These are phyloP conservation scores for Ophiobolus disseminans DNA, from an alignment of 2,329 filamentous ascomycete genomes.

Conservation along the genomic window DNA sequence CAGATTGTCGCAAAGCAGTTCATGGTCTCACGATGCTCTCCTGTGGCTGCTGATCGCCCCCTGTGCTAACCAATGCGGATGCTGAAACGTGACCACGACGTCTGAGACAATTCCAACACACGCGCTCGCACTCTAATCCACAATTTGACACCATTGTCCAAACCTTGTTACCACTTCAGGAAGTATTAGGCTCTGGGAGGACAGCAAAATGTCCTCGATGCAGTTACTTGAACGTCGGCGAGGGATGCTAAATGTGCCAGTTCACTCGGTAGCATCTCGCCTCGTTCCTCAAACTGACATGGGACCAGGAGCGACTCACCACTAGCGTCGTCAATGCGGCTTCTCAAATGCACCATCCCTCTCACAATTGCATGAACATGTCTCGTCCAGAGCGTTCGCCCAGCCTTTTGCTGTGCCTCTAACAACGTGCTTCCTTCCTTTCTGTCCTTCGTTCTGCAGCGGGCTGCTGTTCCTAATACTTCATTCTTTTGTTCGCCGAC, in stretches of 20 bases:
- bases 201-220: constrained; percentile 22
- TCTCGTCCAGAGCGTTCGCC: constrained; percentile 46
- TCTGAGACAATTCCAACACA: constrained; percentile 49
- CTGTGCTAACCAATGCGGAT: constrained; percentile 34
- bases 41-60: constrained; percentile 36
- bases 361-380: constrained; percentile 42
- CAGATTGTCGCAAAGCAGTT: constrained; percentile 22
- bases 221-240: constrained; percentile 11
- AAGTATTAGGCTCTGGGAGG: constrained; percentile 25
- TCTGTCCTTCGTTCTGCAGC: constrained; percentile 48
- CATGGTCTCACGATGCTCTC: constrained; percentile 31
- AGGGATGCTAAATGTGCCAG: constrained; percentile 36
- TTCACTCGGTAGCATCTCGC: constrained; percentile 27
- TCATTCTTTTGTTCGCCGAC: constrained; percentile 38
- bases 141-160: constrained; percentile 28
- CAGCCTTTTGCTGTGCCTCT: constrained; percentile 41
- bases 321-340: constrained; percentile 48
- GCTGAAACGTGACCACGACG: constrained; percentile 42
- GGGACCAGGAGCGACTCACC: constrained; percentile 43
- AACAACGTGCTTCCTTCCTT: constrained; percentile 40
- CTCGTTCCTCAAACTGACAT: constrained; percentile 46
- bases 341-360: constrained; percentile 45
- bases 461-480: constrained; percentile 47
- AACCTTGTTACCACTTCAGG: constrained; percentile 20
- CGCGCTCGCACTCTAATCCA: constrained; percentile 28